Evolutionary conservation across 805 yeast species (phyloP).

Genomic region (Metschnikowia amazonensis): DNA sequence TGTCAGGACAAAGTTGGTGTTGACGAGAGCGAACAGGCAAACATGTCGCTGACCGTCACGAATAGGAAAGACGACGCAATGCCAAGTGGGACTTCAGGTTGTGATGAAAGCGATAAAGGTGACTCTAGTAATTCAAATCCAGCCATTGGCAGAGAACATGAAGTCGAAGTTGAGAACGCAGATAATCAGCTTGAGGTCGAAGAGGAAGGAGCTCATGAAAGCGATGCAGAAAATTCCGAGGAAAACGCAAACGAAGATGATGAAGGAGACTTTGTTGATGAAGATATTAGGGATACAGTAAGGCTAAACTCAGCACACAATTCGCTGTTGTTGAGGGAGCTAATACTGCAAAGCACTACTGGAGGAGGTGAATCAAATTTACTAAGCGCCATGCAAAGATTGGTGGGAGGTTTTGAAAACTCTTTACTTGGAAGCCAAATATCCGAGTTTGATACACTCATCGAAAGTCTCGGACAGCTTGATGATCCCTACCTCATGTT

Average conservation of each 20-base stretch:
- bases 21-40: neutral
- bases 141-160: neutral
- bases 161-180: too few relatives aligned
- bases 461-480: conserved; percentile 37
- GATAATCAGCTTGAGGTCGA: neutral
- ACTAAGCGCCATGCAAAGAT: conserved; percentile 32
- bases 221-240: neutral
- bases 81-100: neutral
- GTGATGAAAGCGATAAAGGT: neutral
- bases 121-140: neutral
- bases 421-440: conserved; percentile 12
- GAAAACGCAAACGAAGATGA: conserved; percentile 12
- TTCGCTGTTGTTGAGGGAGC: conserved; percentile 8
- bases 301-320: neutral
- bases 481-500: conserved; percentile 59
- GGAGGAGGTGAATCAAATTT: conserved; percentile 17
- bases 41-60: neutral
- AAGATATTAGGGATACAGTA: neutral
- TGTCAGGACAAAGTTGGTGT: neutral
- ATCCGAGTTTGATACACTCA: conserved; percentile 31
- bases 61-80: neutral
- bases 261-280: conserved; percentile 13
- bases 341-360: conserved; percentile 8
- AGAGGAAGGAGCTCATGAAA: conserved; percentile 3
- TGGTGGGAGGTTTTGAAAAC: conserved; percentile 31